Conservation (phyloP, 2,329 filamentous ascomycete species). For the Phyllosticta citriasiana region DNA sequence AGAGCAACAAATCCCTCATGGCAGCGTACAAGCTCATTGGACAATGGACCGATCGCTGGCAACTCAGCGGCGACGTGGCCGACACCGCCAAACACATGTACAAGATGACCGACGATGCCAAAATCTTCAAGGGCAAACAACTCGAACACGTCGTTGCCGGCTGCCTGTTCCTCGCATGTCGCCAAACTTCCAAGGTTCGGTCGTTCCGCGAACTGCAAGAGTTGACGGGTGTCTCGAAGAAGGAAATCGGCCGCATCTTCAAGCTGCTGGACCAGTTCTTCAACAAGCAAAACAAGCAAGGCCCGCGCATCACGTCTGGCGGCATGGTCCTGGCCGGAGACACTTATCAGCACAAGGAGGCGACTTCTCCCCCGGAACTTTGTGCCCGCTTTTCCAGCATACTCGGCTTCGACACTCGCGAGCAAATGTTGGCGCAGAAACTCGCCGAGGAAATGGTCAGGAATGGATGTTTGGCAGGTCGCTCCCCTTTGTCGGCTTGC, state of each 20-base stretch:
- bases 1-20: conserved; percentile 70
- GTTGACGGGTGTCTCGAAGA: conserved; percentile 88
- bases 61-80: conserved; percentile 48
- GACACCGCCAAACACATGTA: conserved; percentile 91
- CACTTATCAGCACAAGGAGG: conserved; percentile 60
- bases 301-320: conserved; percentile 13
- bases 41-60: conserved; percentile 73
- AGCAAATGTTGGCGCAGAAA: conserved; percentile 69
- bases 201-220: conserved; percentile 93
- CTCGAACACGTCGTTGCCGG: conserved; percentile 90
- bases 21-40: conserved; percentile 83
- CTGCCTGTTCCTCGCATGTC: conserved; percentile 95
- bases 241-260: conserved; percentile 94
- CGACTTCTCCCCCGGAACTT: conserved; percentile 72
- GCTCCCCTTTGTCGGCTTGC: conserved; percentile 86
- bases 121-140: conserved; percentile 89
- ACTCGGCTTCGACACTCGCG: conserved; percentile 63
- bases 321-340: conserved; percentile 42
- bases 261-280: conserved; percentile 87
- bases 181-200: conserved; percentile 74
- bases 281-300: conserved; percentile 45
- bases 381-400: conserved; percentile 84
- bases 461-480: conserved; percentile 75
- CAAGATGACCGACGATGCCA: conserved; percentile 87
- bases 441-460: conserved; percentile 69